Conservation (phyloP, 371 early-diverging fungal genomes). For the Fennellomyces sp. region DNA sequence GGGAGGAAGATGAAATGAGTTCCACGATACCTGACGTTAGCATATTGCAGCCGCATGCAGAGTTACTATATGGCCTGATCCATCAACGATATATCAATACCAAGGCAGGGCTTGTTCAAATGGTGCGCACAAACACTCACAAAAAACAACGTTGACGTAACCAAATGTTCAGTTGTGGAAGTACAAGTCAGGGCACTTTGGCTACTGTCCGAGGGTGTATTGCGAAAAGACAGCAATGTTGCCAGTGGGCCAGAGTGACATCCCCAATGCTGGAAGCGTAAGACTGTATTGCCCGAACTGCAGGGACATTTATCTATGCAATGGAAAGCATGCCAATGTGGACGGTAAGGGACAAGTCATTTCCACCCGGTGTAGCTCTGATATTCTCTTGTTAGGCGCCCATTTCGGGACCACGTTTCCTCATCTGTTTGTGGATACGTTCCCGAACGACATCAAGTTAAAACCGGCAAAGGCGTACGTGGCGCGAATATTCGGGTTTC, state of each 20-base stretch:
- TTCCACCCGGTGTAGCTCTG: background rate
- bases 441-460: constrained; percentile 70
- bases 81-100: constrained; percentile 86
- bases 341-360: constrained; percentile 65
- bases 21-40: constrained; percentile 44
- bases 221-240: constrained; percentile 75
- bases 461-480: constrained; percentile 55
- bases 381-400: constrained; percentile 57
- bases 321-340: constrained; percentile 66
- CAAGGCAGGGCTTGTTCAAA: constrained; percentile 71
- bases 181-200: constrained; percentile 80
- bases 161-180: constrained; percentile 56
- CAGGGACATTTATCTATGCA: constrained; percentile 82
- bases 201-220: constrained; percentile 79
- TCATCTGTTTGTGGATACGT: constrained; percentile 86
- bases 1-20: constrained; percentile 47
- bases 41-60: constrained; percentile 51
- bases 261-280: constrained; percentile 59
- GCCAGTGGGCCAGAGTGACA: constrained; percentile 84
- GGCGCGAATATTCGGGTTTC: constrained; percentile 84
- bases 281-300: constrained; percentile 86
- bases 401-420: constrained; percentile 97
- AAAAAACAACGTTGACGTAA: background rate
- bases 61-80: constrained; percentile 78
- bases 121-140: constrained; percentile 50